Percentiles rank a stretch among this genome's conserved stretches.
phyloP scores from a whole-genome alignment of 2,329 filamentous ascomycete species.

The Arthrobotrys pseudoclavata region DNA sequence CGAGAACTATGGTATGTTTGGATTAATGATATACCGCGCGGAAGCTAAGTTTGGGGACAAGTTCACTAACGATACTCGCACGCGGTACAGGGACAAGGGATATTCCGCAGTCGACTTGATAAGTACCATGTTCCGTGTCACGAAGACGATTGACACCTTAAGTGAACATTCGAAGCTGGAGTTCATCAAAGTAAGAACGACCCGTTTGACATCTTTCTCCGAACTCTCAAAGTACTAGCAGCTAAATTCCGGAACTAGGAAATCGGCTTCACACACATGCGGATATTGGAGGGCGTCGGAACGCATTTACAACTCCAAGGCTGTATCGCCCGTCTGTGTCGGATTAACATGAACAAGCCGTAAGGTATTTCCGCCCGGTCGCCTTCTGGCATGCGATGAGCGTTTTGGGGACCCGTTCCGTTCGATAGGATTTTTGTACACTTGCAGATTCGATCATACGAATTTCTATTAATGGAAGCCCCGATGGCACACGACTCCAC shows the following conservation, averaged over 20 bases:
- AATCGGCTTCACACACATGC: conserved; percentile 99
- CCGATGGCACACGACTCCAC: conserved; percentile 2
- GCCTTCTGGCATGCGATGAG: conserved; percentile 1
- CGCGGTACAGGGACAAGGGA: conserved; percentile 74
- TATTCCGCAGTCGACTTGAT: conserved; percentile 99
- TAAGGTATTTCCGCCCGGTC: conserved; percentile 6
- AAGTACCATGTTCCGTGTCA: conserved; percentile 98
- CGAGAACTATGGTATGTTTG: conserved; percentile 81
- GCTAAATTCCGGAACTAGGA: conserved; percentile 69
- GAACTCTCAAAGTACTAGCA: not conserved
- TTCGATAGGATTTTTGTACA: conserved; percentile 33
- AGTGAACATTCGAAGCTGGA: conserved; percentile 96
- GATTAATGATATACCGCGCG: not conserved
- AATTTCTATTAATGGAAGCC: conserved; percentile 29
- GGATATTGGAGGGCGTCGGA: conserved; percentile 96
- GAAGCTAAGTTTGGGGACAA: not conserved
- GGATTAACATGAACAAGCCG: conserved; percentile 81
- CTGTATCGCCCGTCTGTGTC: conserved; percentile 89
- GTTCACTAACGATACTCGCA: conserved; percentile 3
- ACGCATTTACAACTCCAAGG: conserved; percentile 93
- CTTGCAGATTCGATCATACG: conserved; percentile 20
- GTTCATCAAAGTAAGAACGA: conserved; percentile 78
- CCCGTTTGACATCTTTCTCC: too few relatives aligned
- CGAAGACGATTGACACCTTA: conserved; percentile 91
- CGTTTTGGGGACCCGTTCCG: conserved; percentile 2